Evolutionary conservation across 306 rosid genomes (phyloP), one percentile per base, ranked within the genome.

Genomic region (Oemleria cerasiformis): DNA sequence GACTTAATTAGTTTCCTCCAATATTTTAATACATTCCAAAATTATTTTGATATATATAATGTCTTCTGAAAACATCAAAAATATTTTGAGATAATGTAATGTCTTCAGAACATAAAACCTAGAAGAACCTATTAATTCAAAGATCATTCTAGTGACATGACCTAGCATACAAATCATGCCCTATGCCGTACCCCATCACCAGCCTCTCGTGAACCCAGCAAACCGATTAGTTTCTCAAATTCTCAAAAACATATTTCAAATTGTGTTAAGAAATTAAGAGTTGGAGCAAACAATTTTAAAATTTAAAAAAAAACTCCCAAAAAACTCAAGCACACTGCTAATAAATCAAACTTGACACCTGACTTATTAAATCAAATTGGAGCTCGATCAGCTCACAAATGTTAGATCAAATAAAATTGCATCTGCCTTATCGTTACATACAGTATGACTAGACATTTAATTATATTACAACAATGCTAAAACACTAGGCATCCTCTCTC

Each of bases 391-490:
- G 36, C 36, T 30, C 36, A 30, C 36, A 30, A 30, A 30, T 30
- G 36, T 4, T 30, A 30, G 36, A 30, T 30, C 2, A 30, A 30
- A 30, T 30, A 30, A 30, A 30, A 30, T 4, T 49, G 20, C 19
- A 14, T 49, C 55, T 8, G 38, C 61, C 61, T 21, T 55, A 55
- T 34, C 3, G 63, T 34, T 7, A 34, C 40, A 59, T 34, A 4
- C 64, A 15, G 64, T 1, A 59, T 14, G 42, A 34, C 4, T 30
- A 20, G 41, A 0, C 54, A 14, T 40, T 44, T 58, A 39, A 15
- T 17, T 25, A 68, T 71, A 36, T 66, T 69, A 63, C 82, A 82
- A 20, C 47, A 36, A 43, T 0, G 61, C 51, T 56, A 55, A 21
- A 48, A 38, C 53, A 30, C 23, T 61, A 38, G 61, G 63, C 57